Evolutionary conservation across 2,329 filamentous ascomycete species (phyloP).

Genomic region (Paracoccidioides brasiliensis): DNA sequence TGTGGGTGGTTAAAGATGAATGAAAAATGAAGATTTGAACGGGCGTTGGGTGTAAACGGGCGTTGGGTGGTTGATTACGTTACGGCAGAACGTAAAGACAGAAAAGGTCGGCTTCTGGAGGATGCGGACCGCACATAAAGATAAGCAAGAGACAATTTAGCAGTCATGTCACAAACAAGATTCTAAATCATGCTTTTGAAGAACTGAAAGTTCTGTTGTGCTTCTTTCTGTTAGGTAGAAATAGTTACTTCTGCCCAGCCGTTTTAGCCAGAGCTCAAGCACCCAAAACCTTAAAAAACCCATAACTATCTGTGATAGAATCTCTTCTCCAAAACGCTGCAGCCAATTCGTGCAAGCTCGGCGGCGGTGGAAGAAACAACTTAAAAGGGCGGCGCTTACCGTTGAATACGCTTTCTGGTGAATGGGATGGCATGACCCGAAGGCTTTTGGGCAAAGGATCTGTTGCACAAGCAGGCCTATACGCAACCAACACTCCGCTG

Average conservation of each 20-base stretch:
- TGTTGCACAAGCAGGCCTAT: not conserved
- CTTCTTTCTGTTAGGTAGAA: not conserved
- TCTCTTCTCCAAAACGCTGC: not conserved
- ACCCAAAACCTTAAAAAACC: not conserved
- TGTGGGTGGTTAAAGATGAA: too few relatives aligned
- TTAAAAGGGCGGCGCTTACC: not conserved
- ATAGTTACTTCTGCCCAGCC: too few relatives aligned
- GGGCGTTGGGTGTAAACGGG: too few relatives aligned
- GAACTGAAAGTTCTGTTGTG: not conserved
- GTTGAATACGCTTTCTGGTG: not conserved
- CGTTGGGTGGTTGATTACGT: too few relatives aligned
- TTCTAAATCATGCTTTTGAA: not conserved
- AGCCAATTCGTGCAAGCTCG: not conserved
- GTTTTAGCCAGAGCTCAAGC: not conserved
- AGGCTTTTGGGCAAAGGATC: not conserved
- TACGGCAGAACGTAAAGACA: not conserved
- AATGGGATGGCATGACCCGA: not conserved
- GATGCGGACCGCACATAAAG: not conserved
- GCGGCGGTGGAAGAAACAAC: not conserved
- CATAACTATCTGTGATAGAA: not conserved
- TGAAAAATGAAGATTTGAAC: too few relatives aligned
- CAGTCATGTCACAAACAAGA: not conserved
- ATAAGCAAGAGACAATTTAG: not conserved
- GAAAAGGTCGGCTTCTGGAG: not conserved
- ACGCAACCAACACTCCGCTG: not conserved